These are phyloP conservation scores for Pichia sp. DNA, from an alignment of 1,139 yeast species.

Conservation along the genomic window DNA sequence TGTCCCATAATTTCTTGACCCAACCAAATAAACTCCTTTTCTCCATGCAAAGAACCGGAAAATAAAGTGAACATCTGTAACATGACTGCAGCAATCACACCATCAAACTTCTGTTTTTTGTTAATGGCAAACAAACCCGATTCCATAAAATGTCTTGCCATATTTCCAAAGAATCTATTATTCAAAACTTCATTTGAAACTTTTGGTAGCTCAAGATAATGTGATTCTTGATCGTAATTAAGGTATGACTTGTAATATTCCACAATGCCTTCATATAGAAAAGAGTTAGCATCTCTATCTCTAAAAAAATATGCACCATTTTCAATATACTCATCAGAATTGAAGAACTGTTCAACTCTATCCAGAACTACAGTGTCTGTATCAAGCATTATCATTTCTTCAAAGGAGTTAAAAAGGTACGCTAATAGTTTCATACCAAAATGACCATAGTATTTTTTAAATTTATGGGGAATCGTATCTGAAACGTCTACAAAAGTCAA, in stretches of 20 bases:
- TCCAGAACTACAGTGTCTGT: constrained; percentile 49
- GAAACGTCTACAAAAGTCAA: constrained; percentile 40
- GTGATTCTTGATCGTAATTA: constrained; percentile 28
- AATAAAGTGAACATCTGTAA: constrained; percentile 28
- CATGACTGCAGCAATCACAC: constrained; percentile 36
- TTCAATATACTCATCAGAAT: constrained; percentile 24
- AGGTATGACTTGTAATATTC: constrained; percentile 38
- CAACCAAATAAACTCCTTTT: constrained; percentile 60
- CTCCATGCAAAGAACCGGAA: constrained; percentile 36
- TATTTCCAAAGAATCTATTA: constrained; percentile 33
- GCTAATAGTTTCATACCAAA: constrained; percentile 44
- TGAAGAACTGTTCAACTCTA: constrained; percentile 27
- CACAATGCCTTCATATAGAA: constrained; percentile 35
- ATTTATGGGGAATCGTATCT: constrained; percentile 24
- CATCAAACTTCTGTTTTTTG: constrained; percentile 35
- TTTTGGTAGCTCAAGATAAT: constrained; percentile 15
- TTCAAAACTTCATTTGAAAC: constrained; percentile 17
- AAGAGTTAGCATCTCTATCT: constrained; percentile 31
- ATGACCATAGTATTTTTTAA: constrained; percentile 29
- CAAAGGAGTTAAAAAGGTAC: constrained; percentile 38
- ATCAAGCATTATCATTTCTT: constrained; percentile 43
- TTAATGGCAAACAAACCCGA: constrained; percentile 48
- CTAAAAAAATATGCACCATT: constrained; percentile 32
- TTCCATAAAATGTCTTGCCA: constrained; percentile 47
- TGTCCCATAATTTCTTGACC: constrained; percentile 47